A percentile compares a stretch with the other conserved stretches of the same genome.
Conservation (phyloP, 805 yeast species). For the Nakazawaea peltata region DNA sequence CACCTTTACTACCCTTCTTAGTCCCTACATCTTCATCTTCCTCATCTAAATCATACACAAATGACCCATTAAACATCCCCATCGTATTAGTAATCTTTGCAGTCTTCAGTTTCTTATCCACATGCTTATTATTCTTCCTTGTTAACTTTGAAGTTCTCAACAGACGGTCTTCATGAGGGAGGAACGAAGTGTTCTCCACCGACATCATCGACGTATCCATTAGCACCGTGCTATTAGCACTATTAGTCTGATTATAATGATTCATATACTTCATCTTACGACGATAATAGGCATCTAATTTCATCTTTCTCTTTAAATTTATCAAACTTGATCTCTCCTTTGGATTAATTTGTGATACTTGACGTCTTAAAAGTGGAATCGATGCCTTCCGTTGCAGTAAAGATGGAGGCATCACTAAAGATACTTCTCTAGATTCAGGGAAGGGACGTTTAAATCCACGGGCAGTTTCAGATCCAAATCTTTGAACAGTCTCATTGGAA, state of each 20-base stretch:
- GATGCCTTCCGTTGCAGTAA: not conserved
- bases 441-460: conserved; percentile 6
- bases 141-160: conserved; percentile 3
- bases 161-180: not conserved
- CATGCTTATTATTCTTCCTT: not conserved
- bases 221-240: not conserved
- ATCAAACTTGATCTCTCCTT: conserved; percentile 9
- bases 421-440: conserved; percentile 6
- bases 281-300: conserved; percentile 9
- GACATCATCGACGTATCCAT: conserved; percentile 2
- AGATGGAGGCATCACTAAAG: conserved; percentile 2
- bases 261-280: conserved; percentile 10
- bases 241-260: conserved; percentile 3
- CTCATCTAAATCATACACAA: conserved; percentile 9
- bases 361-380: conserved; percentile 6
- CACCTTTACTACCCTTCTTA: conserved; percentile 1
- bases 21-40: conserved; percentile 6
- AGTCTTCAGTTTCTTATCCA: conserved; percentile 4
- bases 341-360: conserved; percentile 6
- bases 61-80: conserved; percentile 8
- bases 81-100: conserved; percentile 2
- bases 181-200: conserved; percentile 1
- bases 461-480: not conserved
- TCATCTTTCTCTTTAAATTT: conserved; percentile 9
- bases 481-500: not conserved